A percentile compares a stretch with the other conserved stretches of the same genome.
Conservation (phyloP, 129 eudicot genomes). For the Chrysanthemum makinoi region DNA sequence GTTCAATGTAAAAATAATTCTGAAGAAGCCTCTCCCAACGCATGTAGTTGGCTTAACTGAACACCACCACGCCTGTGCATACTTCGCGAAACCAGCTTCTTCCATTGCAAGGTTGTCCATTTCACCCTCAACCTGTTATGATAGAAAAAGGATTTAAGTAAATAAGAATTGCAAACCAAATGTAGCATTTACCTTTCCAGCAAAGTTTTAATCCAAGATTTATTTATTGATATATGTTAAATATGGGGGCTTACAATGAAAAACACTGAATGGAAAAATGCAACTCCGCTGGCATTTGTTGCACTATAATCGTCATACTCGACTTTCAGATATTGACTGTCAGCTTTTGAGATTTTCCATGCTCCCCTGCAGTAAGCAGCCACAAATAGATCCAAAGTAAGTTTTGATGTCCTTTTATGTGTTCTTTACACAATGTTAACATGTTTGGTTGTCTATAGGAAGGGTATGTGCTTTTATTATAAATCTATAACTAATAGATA, state of each 20-base stretch:
- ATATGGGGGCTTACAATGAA: conserved; percentile 54
- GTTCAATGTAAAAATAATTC: conserved; percentile 34
- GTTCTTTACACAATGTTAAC: background rate
- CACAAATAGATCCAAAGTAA: conserved; percentile 15
- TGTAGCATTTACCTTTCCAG: no score
- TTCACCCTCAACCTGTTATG: no score
- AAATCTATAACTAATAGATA: background rate
- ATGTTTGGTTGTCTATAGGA: background rate
- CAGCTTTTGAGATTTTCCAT: conserved; percentile 89
- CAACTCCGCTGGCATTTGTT: conserved; percentile 80
- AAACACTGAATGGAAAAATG: conserved; percentile 89
- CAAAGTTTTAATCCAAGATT: no score
- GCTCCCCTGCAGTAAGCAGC: conserved; percentile 51
- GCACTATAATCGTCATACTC: conserved; percentile 78
- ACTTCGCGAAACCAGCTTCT: no score
- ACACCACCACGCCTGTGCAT: conserved; percentile 97
- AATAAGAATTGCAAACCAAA: no score
- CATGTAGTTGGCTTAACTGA: conserved; percentile 67
- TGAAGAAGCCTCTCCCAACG: no score
- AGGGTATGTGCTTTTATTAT: background rate
- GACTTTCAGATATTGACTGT: conserved; percentile 72
- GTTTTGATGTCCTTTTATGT: background rate
- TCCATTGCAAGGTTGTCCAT: no score
- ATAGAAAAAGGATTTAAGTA: no score
- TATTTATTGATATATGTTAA: background rate